A percentile compares a stretch with the other conserved stretches of the same genome.
Conservation (phyloP, 495 filamentous ascomycete genomes). For the Penicillium arizonense region DNA sequence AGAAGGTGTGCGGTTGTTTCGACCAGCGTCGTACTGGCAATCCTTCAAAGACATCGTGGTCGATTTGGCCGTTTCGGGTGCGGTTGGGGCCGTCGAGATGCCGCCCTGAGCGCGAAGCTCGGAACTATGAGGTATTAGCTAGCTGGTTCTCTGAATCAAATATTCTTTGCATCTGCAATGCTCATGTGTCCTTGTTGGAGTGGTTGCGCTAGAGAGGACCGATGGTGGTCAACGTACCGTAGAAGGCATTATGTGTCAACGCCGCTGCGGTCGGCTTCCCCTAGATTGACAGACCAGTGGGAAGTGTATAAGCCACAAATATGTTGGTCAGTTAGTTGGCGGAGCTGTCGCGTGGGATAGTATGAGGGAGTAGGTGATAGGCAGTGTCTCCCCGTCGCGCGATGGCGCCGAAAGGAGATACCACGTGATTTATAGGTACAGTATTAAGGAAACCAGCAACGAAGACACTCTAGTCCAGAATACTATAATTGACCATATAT, state of each 20-base stretch:
- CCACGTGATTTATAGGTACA: constrained; percentile 14
- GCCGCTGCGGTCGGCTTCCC: constrained; percentile 2
- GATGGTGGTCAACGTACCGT: constrained; percentile 34
- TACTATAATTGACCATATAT: too few relatives aligned
- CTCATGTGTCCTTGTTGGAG: neutral
- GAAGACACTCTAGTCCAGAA: too few relatives aligned
- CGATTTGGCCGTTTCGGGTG: constrained; percentile 72
- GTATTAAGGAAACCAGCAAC: too few relatives aligned
- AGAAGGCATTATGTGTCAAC: constrained; percentile 35
- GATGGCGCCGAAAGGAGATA: neutral
- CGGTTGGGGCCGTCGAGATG: constrained; percentile 58
- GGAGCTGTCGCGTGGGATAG: neutral
- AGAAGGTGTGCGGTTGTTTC: constrained; percentile 66
- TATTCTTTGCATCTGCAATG: neutral
- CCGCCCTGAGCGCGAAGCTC: constrained; percentile 45
- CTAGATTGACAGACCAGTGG: neutral
- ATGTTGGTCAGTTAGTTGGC: too few relatives aligned
- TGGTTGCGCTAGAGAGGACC: neutral
- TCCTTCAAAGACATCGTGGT: constrained; percentile 95
- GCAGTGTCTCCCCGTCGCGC: constrained; percentile 9
- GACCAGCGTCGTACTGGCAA: constrained; percentile 92
- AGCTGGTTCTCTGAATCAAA: neutral
- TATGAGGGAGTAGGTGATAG: constrained; percentile 2
- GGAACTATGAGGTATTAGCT: constrained; percentile 32
- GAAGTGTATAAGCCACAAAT: too few relatives aligned